Percentiles rank a stretch among this genome's conserved stretches.
Conservation (phyloP, 495 filamentous ascomycete species). For the Penicillium paxilli region DNA sequence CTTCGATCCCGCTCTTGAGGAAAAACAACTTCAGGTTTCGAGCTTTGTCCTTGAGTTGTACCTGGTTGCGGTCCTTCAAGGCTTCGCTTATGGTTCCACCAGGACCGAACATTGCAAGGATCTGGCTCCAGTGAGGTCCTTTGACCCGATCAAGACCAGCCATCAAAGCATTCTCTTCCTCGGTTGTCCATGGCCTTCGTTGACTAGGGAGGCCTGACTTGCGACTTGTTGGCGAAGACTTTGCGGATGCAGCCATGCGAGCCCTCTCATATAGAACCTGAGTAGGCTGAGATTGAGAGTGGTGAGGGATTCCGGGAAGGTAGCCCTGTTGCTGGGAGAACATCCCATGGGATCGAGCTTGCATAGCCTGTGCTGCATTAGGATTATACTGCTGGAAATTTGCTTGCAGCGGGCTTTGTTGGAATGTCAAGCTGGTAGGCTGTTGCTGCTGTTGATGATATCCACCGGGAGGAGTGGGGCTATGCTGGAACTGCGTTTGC, state of each 20-base stretch:
- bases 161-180: constrained; percentile 93
- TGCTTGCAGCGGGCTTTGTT: constrained; percentile 41
- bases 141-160: constrained; percentile 87
- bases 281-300: constrained; percentile 72
- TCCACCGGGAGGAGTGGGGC: constrained; percentile 36
- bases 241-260: constrained; percentile 76
- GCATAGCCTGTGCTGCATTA: constrained; percentile 36
- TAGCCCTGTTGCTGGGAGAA: constrained; percentile 47
- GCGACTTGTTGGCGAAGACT: constrained; percentile 70
- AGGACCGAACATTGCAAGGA: constrained; percentile 81
- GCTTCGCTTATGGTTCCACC: constrained; percentile 82
- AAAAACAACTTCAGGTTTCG: constrained; percentile 95
- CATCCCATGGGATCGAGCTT: constrained; percentile 31
- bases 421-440: constrained; percentile 37
- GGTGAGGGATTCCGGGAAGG: constrained; percentile 56
- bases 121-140: constrained; percentile 95
- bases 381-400: constrained; percentile 50
- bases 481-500: constrained; percentile 37
- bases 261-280: constrained; percentile 80
- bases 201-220: constrained; percentile 79
- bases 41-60: constrained; percentile 95
- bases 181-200: constrained; percentile 82
- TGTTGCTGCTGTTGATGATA: constrained; percentile 37
- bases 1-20: constrained; percentile 88
- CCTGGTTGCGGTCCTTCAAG: constrained; percentile 90